Conservation (phyloP, 805 yeast genomes). For the Candida tibetensis region DNA sequence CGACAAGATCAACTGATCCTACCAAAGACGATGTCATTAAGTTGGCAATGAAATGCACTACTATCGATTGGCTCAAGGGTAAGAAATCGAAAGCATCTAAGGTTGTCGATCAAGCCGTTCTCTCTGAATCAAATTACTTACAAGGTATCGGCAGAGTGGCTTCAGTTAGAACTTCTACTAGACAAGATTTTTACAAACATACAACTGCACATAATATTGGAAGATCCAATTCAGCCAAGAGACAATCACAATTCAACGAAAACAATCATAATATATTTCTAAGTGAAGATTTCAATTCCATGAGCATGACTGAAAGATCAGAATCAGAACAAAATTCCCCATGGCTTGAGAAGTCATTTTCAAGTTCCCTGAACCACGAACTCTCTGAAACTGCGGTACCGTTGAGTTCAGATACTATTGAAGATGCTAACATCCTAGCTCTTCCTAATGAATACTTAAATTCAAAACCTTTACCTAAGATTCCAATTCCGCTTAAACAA, state of each 20-base stretch:
- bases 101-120: background rate
- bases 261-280: slow-evolving; percentile 32
- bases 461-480: slow-evolving; percentile 19
- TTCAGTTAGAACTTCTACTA: slow-evolving; percentile 33
- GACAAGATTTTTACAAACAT: slow-evolving; percentile 35
- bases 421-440: slow-evolving; percentile 22
- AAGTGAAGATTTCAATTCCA: slow-evolving; percentile 4
- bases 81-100: background rate
- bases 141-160: slow-evolving; percentile 19
- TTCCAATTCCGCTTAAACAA: slow-evolving; percentile 9
- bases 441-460: slow-evolving; percentile 32
- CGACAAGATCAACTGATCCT: background rate
- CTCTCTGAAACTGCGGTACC: background rate
- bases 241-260: slow-evolving; percentile 8
- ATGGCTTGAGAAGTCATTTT: background rate
- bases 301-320: background rate
- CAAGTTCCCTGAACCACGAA: background rate
- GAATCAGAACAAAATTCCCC: background rate
- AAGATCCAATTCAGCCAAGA: background rate
- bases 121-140: background rate
- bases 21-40: slow-evolving; percentile 11
- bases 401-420: background rate
- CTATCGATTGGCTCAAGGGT: slow-evolving; percentile 29
- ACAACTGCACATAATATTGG: slow-evolving; percentile 28
- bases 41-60: slow-evolving; percentile 33